These are phyloP conservation scores for Backusella australiensis DNA, from an alignment of 192 early-diverging fungal genomes.

Conservation along the genomic window DNA sequence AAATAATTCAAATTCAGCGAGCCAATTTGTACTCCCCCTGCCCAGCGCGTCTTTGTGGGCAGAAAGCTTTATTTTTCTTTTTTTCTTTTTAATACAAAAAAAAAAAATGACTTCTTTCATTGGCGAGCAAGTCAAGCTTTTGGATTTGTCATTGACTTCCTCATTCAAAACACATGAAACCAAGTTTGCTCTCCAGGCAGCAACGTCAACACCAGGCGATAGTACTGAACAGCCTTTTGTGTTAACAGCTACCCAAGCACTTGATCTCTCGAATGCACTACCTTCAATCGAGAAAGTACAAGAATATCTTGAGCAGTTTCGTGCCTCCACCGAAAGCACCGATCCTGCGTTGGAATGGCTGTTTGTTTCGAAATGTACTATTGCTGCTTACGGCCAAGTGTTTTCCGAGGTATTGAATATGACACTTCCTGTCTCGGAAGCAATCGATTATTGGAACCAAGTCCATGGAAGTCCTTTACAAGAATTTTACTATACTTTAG, in stretches of 20 bases:
- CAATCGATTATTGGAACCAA: slow-evolving; percentile 67
- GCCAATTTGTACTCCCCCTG: not conserved
- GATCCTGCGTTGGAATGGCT: slow-evolving; percentile 39
- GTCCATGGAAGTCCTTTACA: slow-evolving; percentile 43
- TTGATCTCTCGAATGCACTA: not conserved
- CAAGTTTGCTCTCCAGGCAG: not conserved
- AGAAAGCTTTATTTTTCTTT: not conserved
- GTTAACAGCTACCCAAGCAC: not conserved
- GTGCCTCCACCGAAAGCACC: too few species aligned
- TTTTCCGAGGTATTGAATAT: slow-evolving; percentile 55
- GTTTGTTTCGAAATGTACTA: slow-evolving; percentile 49
- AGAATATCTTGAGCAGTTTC: slow-evolving; percentile 4
- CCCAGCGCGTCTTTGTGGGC: not conserved
- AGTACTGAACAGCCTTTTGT: not conserved
- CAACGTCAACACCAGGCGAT: not conserved
- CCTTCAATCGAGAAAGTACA: slow-evolving; percentile 3
- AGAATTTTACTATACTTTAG: slow-evolving; percentile 41
- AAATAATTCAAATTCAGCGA: not conserved
- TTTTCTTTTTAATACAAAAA: not conserved
- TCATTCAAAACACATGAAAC: not conserved
- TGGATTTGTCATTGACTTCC: not conserved
- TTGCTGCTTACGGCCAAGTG: slow-evolving; percentile 56
- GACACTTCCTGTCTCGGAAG: slow-evolving; percentile 56
- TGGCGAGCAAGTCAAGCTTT: not conserved
- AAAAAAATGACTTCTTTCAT: not conserved